A percentile compares a stretch with the other conserved stretches of the same genome.
phyloP scores from a whole-genome alignment of 805 yeast genomes.

The Metschnikowia drakensbergensis region DNA sequence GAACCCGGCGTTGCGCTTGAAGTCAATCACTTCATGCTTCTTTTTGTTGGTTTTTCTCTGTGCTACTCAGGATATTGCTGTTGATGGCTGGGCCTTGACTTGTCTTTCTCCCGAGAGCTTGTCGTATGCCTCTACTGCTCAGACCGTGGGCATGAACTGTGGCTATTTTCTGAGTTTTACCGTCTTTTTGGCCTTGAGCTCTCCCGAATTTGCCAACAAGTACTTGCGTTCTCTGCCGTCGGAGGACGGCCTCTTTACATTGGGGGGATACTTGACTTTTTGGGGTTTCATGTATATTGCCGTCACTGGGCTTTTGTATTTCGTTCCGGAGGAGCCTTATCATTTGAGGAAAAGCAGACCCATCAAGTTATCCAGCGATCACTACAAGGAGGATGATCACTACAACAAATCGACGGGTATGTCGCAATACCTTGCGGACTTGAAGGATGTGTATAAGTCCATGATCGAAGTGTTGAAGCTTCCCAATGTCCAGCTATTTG shows the following conservation, averaged over 20 bases:
- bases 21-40: constrained; percentile 63
- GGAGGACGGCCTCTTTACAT: constrained; percentile 61
- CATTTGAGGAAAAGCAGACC: constrained; percentile 36
- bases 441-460: constrained; percentile 55
- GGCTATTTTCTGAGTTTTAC: constrained; percentile 93
- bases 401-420: constrained; percentile 16
- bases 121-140: constrained; percentile 95
- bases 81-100: constrained; percentile 98
- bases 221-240: constrained; percentile 63
- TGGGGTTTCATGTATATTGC: constrained; percentile 72
- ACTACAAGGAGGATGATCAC: constrained; percentile 27
- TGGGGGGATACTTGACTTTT: constrained; percentile 70
- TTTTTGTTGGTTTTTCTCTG: constrained; percentile 78
- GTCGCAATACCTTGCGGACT: constrained; percentile 16
- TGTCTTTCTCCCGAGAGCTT: constrained; percentile 72
- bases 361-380: constrained; percentile 26
- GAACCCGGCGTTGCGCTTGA: constrained; percentile 48
- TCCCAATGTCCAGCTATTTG: constrained; percentile 68
- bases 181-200: constrained; percentile 82
- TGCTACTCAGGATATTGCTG: constrained; percentile 98
- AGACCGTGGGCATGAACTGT: constrained; percentile 88
- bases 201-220: constrained; percentile 88
- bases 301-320: constrained; percentile 59
- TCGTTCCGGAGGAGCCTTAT: constrained; percentile 70
- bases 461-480: constrained; percentile 69